Evolutionary conservation across 176 grass and related monocot species (phyloP), one percentile per base, ranked within the genome.

Genomic region (Ensete ventricosum): DNA sequence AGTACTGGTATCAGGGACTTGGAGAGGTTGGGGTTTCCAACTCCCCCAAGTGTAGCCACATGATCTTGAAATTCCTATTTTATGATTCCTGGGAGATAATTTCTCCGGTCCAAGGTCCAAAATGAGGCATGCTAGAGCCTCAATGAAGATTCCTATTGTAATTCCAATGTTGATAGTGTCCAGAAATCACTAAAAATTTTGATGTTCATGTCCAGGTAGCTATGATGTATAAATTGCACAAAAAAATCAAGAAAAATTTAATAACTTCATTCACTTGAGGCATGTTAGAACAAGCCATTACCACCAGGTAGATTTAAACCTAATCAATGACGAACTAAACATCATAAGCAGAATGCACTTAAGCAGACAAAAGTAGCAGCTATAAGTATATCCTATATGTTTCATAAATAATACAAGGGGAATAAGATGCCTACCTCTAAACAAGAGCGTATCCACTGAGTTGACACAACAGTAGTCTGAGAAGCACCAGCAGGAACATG

Each of bases 401-500:
- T 43, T 43, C 34, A 43, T 43, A 3, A 43, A 43, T 43, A 43
- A 43, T 43, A 8, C 64, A 55, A 67, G 80, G 63, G 67, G 68
- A 54, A 73, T 19, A 62, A 23, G 50, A 55, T 16, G 64, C 50
- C 43, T 88, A 97, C 94, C 80, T 97, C 80, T 78, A 97, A 86
- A 87, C 89, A 97, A 9, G 84, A 93, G 63, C 75, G 80, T 82
- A 97, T 89, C 94, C 94, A 97, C 9, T 97, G 94, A 85, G 88
- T 90, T 49, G 94, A 92, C 83, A 93, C 88, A 74, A 85, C 68
- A 72, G 85, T 90, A 74, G 78, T 87, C 79, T 72, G 76, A 74
- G 89, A 75, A 57, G 73, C 69, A 78, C 76, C 81, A 64, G 54
- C 55, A 70, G 60, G 54, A 73, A 73, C 78, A 69, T 49, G 73